Evolutionary conservation across 73 alveolate genomes (phyloP), one percentile per base, ranked within the genome.

Genomic region (Blepharisma stoltei): DNA sequence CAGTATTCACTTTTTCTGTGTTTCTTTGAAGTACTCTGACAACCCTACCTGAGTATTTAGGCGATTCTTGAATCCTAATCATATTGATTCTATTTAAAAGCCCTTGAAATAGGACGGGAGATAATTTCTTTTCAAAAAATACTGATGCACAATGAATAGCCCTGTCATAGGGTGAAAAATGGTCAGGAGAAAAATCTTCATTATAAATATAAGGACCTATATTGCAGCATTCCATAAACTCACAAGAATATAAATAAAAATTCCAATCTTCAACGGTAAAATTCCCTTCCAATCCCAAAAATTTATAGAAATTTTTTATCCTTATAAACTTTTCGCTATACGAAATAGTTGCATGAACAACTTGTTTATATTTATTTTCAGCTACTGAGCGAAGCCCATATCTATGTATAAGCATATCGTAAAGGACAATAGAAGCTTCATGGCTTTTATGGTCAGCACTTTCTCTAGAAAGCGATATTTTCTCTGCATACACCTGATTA

Each of bases 391-490:
- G 14, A 14, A 60, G 23, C 73, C 73, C 73, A 25, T 60, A 60
- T 25, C 45, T 60, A 60, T 60, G 38, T 38, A 60, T 60, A 25
- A 60, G 73, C 48, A 60, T 14, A 25, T 60, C 73, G 23, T 60
- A 60, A 60, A 60, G 73, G 0, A 60, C 46, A n/a, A 60, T 60
- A 9, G 73, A 60, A 1, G 73, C 23, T 25, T 60, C 73, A 18
- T 14, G 23, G 18, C 23, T 60, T 4, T 20, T 18, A 60, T 60
- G 23, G 45, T 18, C 18, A 14, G 48, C 73, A 60, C 23, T 60
- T 60, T 60, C 73, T 60, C 45, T n/a, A 60, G 73, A 25, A 8
- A 20, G 45, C 4, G 73, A 60, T n/a, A 25, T 8, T 60, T 60
- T 60, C 23, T 60, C 73, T 20, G 37, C 18, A 60, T 60, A 60